Evolutionary conservation across 768 basidiomycete species (phyloP).

Genomic region (Pulveroboletus ravenelii): DNA sequence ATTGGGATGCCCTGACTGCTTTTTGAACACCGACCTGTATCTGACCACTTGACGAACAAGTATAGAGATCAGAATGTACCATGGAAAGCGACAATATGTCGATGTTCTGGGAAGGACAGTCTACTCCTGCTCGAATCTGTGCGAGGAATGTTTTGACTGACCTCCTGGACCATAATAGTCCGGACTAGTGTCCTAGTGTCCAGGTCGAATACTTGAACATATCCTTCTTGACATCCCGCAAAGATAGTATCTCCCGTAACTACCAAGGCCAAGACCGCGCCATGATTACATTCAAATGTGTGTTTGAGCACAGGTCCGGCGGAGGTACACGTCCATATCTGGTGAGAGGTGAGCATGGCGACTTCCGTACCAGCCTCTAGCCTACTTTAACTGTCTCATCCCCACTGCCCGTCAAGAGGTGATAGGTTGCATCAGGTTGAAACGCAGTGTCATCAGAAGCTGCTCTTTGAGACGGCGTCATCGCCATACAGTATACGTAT

Average conservation of each 20-base stretch:
- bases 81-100: conserved; percentile 82
- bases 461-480: conserved; percentile 39
- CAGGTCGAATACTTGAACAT: conserved; percentile 85
- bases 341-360: not conserved
- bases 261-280: conserved; percentile 80
- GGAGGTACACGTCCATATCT: conserved; percentile 66
- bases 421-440: conserved; percentile 27
- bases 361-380: not conserved
- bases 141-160: conserved; percentile 23
- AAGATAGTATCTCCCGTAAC: conserved; percentile 76
- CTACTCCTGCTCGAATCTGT: not conserved
- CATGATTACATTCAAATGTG: conserved; percentile 66
- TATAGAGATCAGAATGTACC: conserved; percentile 59
- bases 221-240: conserved; percentile 92
- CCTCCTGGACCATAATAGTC: conserved; percentile 83
- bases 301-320: conserved; percentile 48
- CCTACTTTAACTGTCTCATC: conserved; percentile 85
- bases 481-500: conserved; percentile 82
- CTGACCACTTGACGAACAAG: conserved; percentile 61
- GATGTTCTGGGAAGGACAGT: conserved; percentile 43
- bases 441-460: conserved; percentile 31
- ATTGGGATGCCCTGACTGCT: not conserved
- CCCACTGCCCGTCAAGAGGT: conserved; percentile 82
- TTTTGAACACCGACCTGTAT: conserved; percentile 50
- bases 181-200: conserved; percentile 85